Percentiles rank a stretch among this genome's conserved stretches.
phyloP scores from a whole-genome alignment of 2,329 filamentous ascomycete genomes.

The Ampelomyces quisqualis region DNA sequence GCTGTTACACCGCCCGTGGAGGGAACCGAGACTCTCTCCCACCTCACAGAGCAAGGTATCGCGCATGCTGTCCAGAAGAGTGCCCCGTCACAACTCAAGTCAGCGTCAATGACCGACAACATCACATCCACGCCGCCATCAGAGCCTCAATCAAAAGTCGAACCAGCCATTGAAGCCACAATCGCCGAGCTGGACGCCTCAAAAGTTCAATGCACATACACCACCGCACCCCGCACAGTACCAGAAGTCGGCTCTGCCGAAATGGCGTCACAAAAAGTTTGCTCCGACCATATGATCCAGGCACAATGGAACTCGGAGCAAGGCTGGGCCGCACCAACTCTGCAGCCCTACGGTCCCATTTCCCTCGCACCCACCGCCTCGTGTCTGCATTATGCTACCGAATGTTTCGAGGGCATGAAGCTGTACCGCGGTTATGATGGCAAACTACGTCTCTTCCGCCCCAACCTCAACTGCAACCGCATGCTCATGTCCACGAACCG shows the following conservation, averaged over 20 bases:
- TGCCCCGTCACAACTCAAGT: constrained; percentile 34
- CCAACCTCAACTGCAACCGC: constrained; percentile 68
- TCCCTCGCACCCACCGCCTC: constrained; percentile 78
- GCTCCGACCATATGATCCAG: constrained; percentile 88
- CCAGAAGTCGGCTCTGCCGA: constrained; percentile 46
- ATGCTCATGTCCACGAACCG: constrained; percentile 59
- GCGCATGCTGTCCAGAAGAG: constrained; percentile 32
- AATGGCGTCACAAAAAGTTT: constrained; percentile 46
- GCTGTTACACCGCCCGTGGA: constrained; percentile 35
- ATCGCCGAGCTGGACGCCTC: constrained; percentile 49
- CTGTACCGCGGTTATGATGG: constrained; percentile 68
- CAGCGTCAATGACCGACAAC: constrained; percentile 24
- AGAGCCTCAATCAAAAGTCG: constrained; percentile 14
- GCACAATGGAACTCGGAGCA: constrained; percentile 63
- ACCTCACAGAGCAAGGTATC: constrained; percentile 39
- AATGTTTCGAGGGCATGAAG: constrained; percentile 88
- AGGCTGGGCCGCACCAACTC: constrained; percentile 73
- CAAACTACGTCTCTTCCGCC: constrained; percentile 74
- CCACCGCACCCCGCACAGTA: constrained; percentile 44
- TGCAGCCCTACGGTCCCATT: constrained; percentile 76
- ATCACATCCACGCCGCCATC: constrained; percentile 29
- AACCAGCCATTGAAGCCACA: constrained; percentile 18
- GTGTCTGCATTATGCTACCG: constrained; percentile 83
- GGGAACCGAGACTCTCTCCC: constrained; percentile 23
- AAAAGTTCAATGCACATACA: constrained; percentile 45